A percentile compares a stretch with the other conserved stretches of the same genome.
These are phyloP conservation scores for Orbilia quercus DNA, from an alignment of 2,329 filamentous ascomycete genomes.

Conservation along the genomic window DNA sequence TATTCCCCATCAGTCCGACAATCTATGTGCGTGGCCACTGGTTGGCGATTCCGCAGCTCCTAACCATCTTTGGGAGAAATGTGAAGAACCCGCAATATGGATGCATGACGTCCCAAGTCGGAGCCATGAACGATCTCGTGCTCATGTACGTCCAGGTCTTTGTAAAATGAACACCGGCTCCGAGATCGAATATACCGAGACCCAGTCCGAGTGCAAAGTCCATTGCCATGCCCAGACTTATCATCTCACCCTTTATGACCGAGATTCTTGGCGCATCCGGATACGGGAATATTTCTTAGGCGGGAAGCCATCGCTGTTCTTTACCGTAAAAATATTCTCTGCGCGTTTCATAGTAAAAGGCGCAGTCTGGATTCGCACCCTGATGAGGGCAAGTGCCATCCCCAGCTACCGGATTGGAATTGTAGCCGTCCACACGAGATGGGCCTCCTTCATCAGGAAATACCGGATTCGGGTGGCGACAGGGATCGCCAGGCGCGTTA, in stretches of 20 bases:
- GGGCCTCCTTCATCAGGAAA: slow-evolving; percentile 50
- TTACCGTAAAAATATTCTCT: slow-evolving; percentile 48
- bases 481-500: slow-evolving; percentile 23
- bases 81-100: slow-evolving; percentile 51
- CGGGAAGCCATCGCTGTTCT: slow-evolving; percentile 35
- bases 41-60: slow-evolving; percentile 30
- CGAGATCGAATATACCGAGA: neutral
- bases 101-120: slow-evolving; percentile 26
- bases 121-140: slow-evolving; percentile 17
- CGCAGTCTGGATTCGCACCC: slow-evolving; percentile 14
- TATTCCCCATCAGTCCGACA: slow-evolving; percentile 16
- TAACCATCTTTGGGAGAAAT: slow-evolving; percentile 48
- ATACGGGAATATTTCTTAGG: slow-evolving; percentile 48
- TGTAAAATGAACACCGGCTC: slow-evolving; percentile 4
- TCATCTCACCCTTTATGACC: slow-evolving; percentile 34
- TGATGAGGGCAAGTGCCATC: slow-evolving; percentile 34
- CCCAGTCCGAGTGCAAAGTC: slow-evolving; percentile 19
- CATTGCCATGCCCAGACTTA: slow-evolving; percentile 7
- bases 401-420: slow-evolving; percentile 17
- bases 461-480: slow-evolving; percentile 44
- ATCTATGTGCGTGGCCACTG: slow-evolving; percentile 13
- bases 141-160: slow-evolving; percentile 29
- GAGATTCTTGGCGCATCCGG: slow-evolving; percentile 32
- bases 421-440: slow-evolving; percentile 28
- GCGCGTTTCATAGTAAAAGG: slow-evolving; percentile 29